phyloP scores from a whole-genome alignment of 192 early-diverging fungal genomes.

The Backusella parvicylindrica region DNA sequence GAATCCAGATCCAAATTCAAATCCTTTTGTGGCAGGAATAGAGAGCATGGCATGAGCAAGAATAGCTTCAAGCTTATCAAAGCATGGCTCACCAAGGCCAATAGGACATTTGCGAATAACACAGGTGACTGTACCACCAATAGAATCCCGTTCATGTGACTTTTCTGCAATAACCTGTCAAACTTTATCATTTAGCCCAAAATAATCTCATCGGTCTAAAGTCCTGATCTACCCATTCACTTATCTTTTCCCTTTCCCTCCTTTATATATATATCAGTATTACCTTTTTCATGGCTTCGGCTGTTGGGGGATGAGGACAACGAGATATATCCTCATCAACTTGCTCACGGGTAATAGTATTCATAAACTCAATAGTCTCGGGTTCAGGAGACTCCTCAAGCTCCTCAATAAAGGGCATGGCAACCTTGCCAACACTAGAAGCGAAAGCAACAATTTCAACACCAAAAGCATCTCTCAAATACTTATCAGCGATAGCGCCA shows the following conservation, averaged over 20 bases:
- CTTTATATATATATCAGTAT: neutral
- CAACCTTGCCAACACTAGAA: slow-evolving; percentile 76
- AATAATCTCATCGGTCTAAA: neutral
- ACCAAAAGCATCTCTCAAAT: slow-evolving; percentile 65
- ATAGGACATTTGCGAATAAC: slow-evolving; percentile 89
- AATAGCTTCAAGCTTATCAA: slow-evolving; percentile 95
- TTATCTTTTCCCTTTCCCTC: neutral
- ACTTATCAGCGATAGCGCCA: slow-evolving; percentile 97
- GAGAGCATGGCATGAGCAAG: slow-evolving; percentile 98
- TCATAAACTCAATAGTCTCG: slow-evolving; percentile 63
- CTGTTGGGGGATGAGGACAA: slow-evolving; percentile 76
- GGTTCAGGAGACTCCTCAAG: slow-evolving; percentile 35
- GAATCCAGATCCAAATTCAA: slow-evolving; percentile 95
- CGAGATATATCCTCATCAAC: slow-evolving; percentile 85
- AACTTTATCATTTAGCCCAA: neutral
- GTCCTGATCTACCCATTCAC: neutral
- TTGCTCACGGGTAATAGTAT: slow-evolving; percentile 61
- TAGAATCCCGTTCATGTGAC: slow-evolving; percentile 81
- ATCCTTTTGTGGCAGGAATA: slow-evolving; percentile 98
- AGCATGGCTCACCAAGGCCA: slow-evolving; percentile 97
- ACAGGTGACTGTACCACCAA: slow-evolving; percentile 93
- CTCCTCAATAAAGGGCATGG: slow-evolving; percentile 63
- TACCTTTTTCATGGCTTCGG: slow-evolving; percentile 77
- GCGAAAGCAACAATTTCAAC: slow-evolving; percentile 97
- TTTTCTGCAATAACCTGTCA: slow-evolving; percentile 61